Conservation (phyloP, 1,284 basidiomycete species). For the Ustilago cynodontis region DNA sequence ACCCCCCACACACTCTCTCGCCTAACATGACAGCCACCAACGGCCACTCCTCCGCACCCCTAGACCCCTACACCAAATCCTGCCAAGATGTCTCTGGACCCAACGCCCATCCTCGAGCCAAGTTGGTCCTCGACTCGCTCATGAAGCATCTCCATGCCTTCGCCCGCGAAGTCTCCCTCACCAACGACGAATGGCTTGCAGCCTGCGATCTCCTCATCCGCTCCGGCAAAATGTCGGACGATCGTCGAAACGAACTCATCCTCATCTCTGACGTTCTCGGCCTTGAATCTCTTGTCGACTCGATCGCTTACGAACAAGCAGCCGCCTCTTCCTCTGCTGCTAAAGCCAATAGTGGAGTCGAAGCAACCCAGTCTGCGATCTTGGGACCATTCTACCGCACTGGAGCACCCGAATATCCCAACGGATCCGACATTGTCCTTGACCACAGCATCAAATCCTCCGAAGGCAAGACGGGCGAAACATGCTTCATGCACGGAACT, state of each 20-base stretch:
- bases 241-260: slow-evolving; percentile 71
- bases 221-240: slow-evolving; percentile 69
- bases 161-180: slow-evolving; percentile 69
- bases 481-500: slow-evolving; percentile 65
- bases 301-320: slow-evolving; percentile 36
- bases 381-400: slow-evolving; percentile 70
- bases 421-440: slow-evolving; percentile 59
- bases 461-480: slow-evolving; percentile 62
- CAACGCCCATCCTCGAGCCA: slow-evolving; percentile 69
- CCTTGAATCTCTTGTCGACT: slow-evolving; percentile 70
- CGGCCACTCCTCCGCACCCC: background rate
- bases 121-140: slow-evolving; percentile 68
- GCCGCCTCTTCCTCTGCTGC: slow-evolving; percentile 43
- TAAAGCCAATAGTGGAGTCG: slow-evolving; percentile 6
- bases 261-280: slow-evolving; percentile 71
- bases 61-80: slow-evolving; percentile 43
- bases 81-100: slow-evolving; percentile 46
- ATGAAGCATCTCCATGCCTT: slow-evolving; percentile 69
- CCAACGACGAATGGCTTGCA: slow-evolving; percentile 70
- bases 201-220: slow-evolving; percentile 70
- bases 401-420: slow-evolving; percentile 66
- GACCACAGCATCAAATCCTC: slow-evolving; percentile 62
- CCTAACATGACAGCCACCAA: slow-evolving; percentile 30
- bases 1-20: background rate
- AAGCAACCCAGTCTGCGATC: slow-evolving; percentile 64